Evolutionary conservation across 768 basidiomycete genomes (phyloP), one percentile per base, ranked within the genome.

Genomic region (Mycena floridula): DNA sequence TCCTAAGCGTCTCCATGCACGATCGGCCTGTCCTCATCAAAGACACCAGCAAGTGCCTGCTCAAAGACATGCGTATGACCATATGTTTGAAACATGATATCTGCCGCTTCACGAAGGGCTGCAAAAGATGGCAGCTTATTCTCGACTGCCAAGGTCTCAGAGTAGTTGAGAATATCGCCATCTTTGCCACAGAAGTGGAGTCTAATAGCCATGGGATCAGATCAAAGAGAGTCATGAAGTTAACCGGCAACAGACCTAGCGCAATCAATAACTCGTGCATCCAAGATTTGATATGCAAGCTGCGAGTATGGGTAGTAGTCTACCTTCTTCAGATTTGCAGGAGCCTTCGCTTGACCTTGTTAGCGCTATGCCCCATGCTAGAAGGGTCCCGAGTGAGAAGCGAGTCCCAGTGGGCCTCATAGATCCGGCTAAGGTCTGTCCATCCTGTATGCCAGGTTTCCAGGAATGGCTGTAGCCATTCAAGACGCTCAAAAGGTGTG

Each of bases 171-270:
- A 35, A 35, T 13, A 35, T 35, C 7, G 4, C 32, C 32, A 35
- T 35, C 32, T 7, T 35, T 35, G 32, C 32, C 32, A 15, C 4
- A 4, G 7, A 35, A 7, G 18, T 35, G 32, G 3, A 35, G 4
- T 35, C 32, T 35, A 7, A 18, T n/a, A 30, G n/a, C n/a, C 18
- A 35, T 7, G 28, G 4, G 13, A 15, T 7, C 18, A 35, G 32
- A 7, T 35, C 3, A 4, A n/a, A n/a, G n/a, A n/a, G 7, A 35
- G 32, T 35, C 32, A 35, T 13, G 40, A 38, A 2, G 7, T 16
- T 3, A 28, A 16, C n/a, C n/a, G n/a, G n/a, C n/a, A n/a, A 47
- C 54, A 39, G 45, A 59, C 57, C 54, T 44, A 51, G 55, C 57
- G 23, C 51, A 49, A 40, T 50, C 44, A 2, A 57, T 42, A 11